Evolutionary conservation across 331 rosid species (phyloP).

Genomic region (Malus hybrid): DNA sequence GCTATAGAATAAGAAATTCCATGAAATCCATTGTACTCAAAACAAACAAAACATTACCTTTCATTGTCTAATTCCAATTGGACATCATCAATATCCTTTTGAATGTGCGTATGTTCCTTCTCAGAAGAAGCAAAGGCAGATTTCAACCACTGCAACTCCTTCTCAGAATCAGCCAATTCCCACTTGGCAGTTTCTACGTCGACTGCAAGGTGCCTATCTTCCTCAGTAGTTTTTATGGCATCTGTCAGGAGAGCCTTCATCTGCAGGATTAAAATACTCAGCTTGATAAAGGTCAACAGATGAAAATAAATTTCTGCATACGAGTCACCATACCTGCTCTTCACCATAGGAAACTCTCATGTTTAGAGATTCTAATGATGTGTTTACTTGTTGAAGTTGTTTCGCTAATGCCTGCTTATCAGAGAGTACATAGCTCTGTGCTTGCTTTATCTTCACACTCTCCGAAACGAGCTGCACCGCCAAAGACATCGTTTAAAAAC

Average conservation of each 20-base stretch:
- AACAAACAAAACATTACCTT: conserved; percentile 42
- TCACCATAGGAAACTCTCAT: conserved; percentile 50
- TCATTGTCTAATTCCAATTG: conserved; percentile 66
- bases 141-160: conserved; percentile 82
- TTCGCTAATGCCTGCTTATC: conserved; percentile 76
- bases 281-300: conserved; percentile 7
- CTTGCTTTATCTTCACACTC: conserved; percentile 85
- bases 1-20: not conserved
- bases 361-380: conserved; percentile 49
- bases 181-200: conserved; percentile 60
- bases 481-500: conserved; percentile 4
- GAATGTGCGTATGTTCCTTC: conserved; percentile 67
- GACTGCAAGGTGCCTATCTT: conserved; percentile 56
- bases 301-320: not conserved
- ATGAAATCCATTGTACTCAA: not conserved
- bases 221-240: conserved; percentile 52
- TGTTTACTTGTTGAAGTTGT: conserved; percentile 66
- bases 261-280: conserved; percentile 39
- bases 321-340: conserved; percentile 47
- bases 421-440: conserved; percentile 43
- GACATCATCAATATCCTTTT: conserved; percentile 49
- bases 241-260: conserved; percentile 53
- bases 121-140: conserved; percentile 60
- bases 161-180: conserved; percentile 90
- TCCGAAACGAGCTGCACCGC: conserved; percentile 91